Base-by-base conservation (phyloP, 192 early-diverging fungal genomes). In the Podila clonocystis region DNA sequence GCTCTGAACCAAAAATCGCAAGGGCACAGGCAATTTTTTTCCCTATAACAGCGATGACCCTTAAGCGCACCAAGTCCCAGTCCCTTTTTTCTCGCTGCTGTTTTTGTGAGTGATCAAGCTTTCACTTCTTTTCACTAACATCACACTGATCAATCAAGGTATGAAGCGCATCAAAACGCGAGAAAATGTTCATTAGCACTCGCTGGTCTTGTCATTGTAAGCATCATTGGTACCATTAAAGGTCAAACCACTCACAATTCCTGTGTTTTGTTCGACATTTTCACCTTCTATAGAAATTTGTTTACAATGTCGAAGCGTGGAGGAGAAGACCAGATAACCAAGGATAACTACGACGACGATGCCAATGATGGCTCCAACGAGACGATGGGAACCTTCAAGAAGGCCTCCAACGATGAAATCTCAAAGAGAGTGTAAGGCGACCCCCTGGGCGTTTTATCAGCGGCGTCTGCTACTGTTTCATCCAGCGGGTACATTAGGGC, bases 271-370 rank as follows among this genome's bases (percentile, higher is more conserved):
- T 55, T 45, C 41, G 41, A 17, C 41, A 45, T 55, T 55, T 55
- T 55, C n/a, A 20, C 19, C n/a, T 4, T 52, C 50, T 52, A n/a
- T 55, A 55, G 52, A 55, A 55, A 55, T 55, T 55, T 55, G 20
- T 24, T 24, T 24, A 55, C 52, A 55, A 70, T 70, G 68, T 70
- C 68, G 29, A 70, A 70, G 48, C 58, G 68, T 17, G 68, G 68
- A 62, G 61, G 30, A 17, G 59, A 61, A 34, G 45, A 60, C 20
- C 68, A 70, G 28, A 31, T 70, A 30, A 61, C 58, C 24, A 70
- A 70, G 59, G 68, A 70, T 30, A 59, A 70, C 34, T 70, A 70
- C 31, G 68, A 70, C 52, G 41, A 58, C 11, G 68, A 70, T 31
- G 57, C 33, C 29, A 29, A 70, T 33, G 68, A 70, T 24, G 59